Evolutionary conservation across 2,329 filamentous ascomycete species (phyloP).

Genomic region (Xylariaceae sp.): DNA sequence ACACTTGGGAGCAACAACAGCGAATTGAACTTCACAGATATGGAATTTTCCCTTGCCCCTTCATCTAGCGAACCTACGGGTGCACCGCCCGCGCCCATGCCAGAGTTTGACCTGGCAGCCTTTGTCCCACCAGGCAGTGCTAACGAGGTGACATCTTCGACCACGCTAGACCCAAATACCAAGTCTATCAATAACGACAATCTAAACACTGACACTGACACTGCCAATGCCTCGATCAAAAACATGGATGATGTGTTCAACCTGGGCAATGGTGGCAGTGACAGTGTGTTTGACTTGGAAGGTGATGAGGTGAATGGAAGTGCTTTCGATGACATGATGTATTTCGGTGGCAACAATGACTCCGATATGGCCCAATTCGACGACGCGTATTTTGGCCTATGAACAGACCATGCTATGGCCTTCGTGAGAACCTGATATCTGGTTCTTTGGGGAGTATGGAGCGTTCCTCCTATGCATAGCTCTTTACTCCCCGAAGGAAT

Average conservation of each 20-base stretch:
- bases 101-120: slow-evolving; percentile 43
- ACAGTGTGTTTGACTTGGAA: slow-evolving; percentile 39
- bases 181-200: slow-evolving; percentile 7
- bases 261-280: slow-evolving; percentile 33
- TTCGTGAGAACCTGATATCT: background rate
- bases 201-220: slow-evolving; percentile 13
- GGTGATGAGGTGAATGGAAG: slow-evolving; percentile 35
- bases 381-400: slow-evolving; percentile 42
- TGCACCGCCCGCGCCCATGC: slow-evolving; percentile 32
- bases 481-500: too few species aligned
- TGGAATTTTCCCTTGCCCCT: slow-evolving; percentile 53
- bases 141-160: background rate
- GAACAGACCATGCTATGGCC: background rate
- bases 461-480: too few species aligned
- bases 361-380: slow-evolving; percentile 47
- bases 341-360: slow-evolving; percentile 44
- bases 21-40: slow-evolving; percentile 52
- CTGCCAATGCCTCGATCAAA: slow-evolving; percentile 24
- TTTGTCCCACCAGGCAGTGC: slow-evolving; percentile 34
- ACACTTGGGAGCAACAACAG: slow-evolving; percentile 24
- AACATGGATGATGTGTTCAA: slow-evolving; percentile 47
- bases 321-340: slow-evolving; percentile 47
- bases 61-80: slow-evolving; percentile 30
- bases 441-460: too few species aligned
- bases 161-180: background rate